A percentile compares a stretch with the other conserved stretches of the same genome.
Conservation (phyloP, 208 protist species). For the Strigomonas oncopelti region DNA sequence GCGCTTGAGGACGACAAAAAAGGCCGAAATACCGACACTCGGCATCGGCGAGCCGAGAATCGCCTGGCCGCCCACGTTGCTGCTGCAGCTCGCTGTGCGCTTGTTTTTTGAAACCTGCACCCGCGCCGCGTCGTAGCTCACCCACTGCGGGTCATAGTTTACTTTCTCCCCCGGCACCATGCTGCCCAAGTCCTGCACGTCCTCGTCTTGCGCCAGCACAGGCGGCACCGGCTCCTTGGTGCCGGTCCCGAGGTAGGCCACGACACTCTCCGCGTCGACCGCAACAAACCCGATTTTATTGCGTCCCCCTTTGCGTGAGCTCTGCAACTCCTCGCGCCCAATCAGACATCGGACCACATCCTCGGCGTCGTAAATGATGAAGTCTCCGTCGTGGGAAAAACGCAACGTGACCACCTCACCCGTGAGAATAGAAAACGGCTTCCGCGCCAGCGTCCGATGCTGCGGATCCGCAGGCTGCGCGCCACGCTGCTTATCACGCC, state of each 20-base stretch:
- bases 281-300: slow-evolving; percentile 49
- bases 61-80: slow-evolving; percentile 55
- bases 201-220: too few relatives aligned
- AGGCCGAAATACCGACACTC: slow-evolving; percentile 55
- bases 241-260: slow-evolving; percentile 7
- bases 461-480: not conserved
- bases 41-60: slow-evolving; percentile 76
- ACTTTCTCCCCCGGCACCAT: not conserved
- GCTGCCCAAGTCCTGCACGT: not conserved
- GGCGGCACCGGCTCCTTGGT: too few relatives aligned
- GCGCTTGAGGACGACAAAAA: slow-evolving; percentile 74
- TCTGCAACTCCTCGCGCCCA: slow-evolving; percentile 32
- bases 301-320: slow-evolving; percentile 8
- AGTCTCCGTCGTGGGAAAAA: slow-evolving; percentile 75
- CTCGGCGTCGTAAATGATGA: slow-evolving; percentile 76
- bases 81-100: slow-evolving; percentile 56
- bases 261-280: slow-evolving; percentile 47
- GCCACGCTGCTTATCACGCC: slow-evolving; percentile 9
- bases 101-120: slow-evolving; percentile 59
- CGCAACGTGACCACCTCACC: slow-evolving; percentile 69
- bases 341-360: slow-evolving; percentile 74
- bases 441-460: slow-evolving; percentile 32
- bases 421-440: slow-evolving; percentile 56
- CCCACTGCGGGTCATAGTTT: slow-evolving; percentile 37
- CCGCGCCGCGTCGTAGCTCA: slow-evolving; percentile 40